A percentile compares a stretch with the other conserved stretches of the same genome.
Evolutionary conservation across 257 asterid genomes (phyloP).

Genomic region (Mentha longifolia): DNA sequence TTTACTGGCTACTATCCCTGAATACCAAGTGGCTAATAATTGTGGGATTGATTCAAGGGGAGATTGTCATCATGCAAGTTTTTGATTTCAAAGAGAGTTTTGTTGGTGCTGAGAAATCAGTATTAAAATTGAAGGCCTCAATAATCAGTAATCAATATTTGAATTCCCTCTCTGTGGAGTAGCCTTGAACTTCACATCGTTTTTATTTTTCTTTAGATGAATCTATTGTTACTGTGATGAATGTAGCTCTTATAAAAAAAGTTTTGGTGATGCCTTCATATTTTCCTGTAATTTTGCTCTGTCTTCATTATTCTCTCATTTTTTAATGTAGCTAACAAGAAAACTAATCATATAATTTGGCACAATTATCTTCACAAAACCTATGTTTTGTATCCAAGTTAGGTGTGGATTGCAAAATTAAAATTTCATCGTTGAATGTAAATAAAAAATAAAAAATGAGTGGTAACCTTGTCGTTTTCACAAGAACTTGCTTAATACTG

Average conservation of each 20-base stretch:
- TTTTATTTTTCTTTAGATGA: conserved; percentile 22
- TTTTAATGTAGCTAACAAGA: not conserved
- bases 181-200: conserved; percentile 23
- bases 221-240: conserved; percentile 18
- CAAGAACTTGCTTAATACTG: too few species aligned
- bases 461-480: too few species aligned
- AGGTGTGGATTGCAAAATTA: too few species aligned
- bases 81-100: conserved; percentile 37
- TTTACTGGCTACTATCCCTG: conserved; percentile 90
- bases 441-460: too few species aligned
- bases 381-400: too few species aligned
- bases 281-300: not conserved
- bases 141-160: conserved; percentile 35
- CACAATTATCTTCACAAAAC: not conserved
- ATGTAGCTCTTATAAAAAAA: conserved; percentile 21
- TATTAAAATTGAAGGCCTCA: conserved; percentile 26
- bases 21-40: conserved; percentile 37
- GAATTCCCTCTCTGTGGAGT: conserved; percentile 25
- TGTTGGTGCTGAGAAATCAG: conserved; percentile 35
- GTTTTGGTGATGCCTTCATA: conserved; percentile 26
- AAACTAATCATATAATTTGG: not conserved
- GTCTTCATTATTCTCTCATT: not conserved
- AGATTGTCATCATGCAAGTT: conserved; percentile 27
- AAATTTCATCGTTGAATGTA: too few species aligned
- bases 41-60: conserved; percentile 35